Conservation (phyloP, 352 stramenopile genomes). For the Plasmopara halstedii region DNA sequence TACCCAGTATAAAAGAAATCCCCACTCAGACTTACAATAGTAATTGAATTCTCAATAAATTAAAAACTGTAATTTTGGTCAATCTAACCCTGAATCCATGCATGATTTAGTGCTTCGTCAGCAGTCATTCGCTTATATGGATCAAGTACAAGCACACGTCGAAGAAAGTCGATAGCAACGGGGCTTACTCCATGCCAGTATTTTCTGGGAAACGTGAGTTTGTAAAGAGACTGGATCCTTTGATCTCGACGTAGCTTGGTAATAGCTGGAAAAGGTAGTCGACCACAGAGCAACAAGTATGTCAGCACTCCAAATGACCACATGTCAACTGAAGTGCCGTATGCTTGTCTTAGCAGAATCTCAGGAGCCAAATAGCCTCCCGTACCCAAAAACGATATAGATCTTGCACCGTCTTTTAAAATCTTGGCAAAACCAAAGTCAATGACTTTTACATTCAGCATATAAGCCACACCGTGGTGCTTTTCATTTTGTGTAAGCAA, state of each 20-base stretch:
- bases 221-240: slow-evolving; percentile 53
- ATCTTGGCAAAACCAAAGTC: slow-evolving; percentile 98
- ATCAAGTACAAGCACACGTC: slow-evolving; percentile 55
- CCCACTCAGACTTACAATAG: no score
- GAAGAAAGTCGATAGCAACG: slow-evolving; percentile 47
- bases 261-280: slow-evolving; percentile 63
- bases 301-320: slow-evolving; percentile 96
- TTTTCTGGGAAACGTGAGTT: slow-evolving; percentile 62
- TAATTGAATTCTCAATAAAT: no score
- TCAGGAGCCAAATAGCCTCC: slow-evolving; percentile 96
- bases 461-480: slow-evolving; percentile 1
- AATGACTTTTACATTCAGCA: slow-evolving; percentile 93
- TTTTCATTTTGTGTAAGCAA: slow-evolving; percentile 29
- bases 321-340: slow-evolving; percentile 93
- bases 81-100: slow-evolving; percentile 25
- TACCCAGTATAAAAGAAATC: no score
- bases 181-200: slow-evolving; percentile 66
- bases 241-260: slow-evolving; percentile 53
- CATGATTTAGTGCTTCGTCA: slow-evolving; percentile 45
- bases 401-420: slow-evolving; percentile 39
- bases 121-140: slow-evolving; percentile 39
- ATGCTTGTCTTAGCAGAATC: slow-evolving; percentile 94
- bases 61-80: no score
- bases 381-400: slow-evolving; percentile 72
- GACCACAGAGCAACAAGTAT: slow-evolving; percentile 95